These are phyloP conservation scores for Scolecobasidium constrictum DNA, from an alignment of 2,329 filamentous ascomycete genomes.

Conservation along the genomic window DNA sequence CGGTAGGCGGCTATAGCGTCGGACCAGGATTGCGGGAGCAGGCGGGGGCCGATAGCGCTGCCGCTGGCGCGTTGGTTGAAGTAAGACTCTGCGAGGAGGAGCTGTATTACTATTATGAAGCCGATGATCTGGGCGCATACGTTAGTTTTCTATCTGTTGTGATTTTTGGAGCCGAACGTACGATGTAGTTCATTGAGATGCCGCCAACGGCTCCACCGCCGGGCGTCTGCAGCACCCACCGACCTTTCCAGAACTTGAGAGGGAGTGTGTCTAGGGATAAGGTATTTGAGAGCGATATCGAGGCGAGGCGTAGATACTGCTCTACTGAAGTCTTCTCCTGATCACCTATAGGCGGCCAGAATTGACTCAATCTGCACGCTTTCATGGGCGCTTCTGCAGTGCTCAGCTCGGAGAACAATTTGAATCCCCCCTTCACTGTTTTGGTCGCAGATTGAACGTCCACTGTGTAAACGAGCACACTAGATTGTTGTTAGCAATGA, in stretches of 20 bases:
- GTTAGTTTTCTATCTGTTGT: too few relatives aligned
- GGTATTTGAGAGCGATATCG: slow-evolving; percentile 69
- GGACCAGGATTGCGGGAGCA: slow-evolving; percentile 1
- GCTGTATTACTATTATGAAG: slow-evolving; percentile 50
- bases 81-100: slow-evolving; percentile 42
- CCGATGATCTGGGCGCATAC: too few relatives aligned
- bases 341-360: slow-evolving; percentile 22
- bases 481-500: slow-evolving; percentile 67
- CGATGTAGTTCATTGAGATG: slow-evolving; percentile 39
- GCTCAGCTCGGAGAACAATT: slow-evolving; percentile 38
- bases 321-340: slow-evolving; percentile 22
- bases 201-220: slow-evolving; percentile 35
- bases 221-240: slow-evolving; percentile 59
- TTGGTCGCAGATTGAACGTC: slow-evolving; percentile 31
- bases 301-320: slow-evolving; percentile 65
- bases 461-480: slow-evolving; percentile 59
- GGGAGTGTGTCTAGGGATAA: slow-evolving; percentile 72
- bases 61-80: slow-evolving; percentile 28
- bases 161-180: too few relatives aligned
- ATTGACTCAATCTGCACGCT: slow-evolving; percentile 36
- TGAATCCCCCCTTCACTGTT: slow-evolving; percentile 34
- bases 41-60: neutral
- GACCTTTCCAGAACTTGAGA: slow-evolving; percentile 43
- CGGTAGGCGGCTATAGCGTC: slow-evolving; percentile 3
- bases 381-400: slow-evolving; percentile 49